phyloP scores from a whole-genome alignment of 306 rosid genomes.

The Cotoneaster glaucophyllus region DNA sequence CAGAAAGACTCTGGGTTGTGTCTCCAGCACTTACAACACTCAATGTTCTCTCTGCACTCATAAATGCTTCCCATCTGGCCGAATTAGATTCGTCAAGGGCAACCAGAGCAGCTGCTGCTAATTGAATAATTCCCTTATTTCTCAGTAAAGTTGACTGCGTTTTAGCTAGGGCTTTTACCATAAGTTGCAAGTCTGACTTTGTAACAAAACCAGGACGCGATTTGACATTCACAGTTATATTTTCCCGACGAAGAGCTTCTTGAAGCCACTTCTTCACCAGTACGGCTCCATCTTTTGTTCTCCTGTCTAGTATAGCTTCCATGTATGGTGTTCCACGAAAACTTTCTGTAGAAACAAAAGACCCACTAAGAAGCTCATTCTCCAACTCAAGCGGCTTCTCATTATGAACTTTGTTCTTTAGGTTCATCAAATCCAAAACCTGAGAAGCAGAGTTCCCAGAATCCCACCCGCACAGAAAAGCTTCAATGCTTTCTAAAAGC shows the following conservation, averaged over 20 bases:
- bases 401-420: constrained; percentile 40
- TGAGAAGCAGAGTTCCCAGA: constrained; percentile 50
- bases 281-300: constrained; percentile 68
- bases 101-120: constrained; percentile 65
- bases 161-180: constrained; percentile 67
- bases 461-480: constrained; percentile 76
- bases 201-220: constrained; percentile 60
- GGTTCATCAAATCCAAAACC: constrained; percentile 42
- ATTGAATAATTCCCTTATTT: constrained; percentile 87
- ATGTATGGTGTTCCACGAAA: constrained; percentile 72
- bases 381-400: constrained; percentile 29
- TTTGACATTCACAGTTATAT: constrained; percentile 47
- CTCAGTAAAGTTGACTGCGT: constrained; percentile 60
- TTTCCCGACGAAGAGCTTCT: constrained; percentile 70
- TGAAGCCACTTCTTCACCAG: constrained; percentile 90
- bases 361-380: constrained; percentile 49
- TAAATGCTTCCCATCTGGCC: constrained; percentile 78
- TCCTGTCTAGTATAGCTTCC: constrained; percentile 83
- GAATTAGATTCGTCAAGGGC: constrained; percentile 66
- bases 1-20: constrained; percentile 89
- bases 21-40: constrained; percentile 64
- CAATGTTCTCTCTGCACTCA: constrained; percentile 67
- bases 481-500: constrained; percentile 62
- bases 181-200: constrained; percentile 57
- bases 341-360: constrained; percentile 64